Conservation (phyloP, 2,329 filamentous ascomycete genomes). For the Pseudocercospora crystallina region DNA sequence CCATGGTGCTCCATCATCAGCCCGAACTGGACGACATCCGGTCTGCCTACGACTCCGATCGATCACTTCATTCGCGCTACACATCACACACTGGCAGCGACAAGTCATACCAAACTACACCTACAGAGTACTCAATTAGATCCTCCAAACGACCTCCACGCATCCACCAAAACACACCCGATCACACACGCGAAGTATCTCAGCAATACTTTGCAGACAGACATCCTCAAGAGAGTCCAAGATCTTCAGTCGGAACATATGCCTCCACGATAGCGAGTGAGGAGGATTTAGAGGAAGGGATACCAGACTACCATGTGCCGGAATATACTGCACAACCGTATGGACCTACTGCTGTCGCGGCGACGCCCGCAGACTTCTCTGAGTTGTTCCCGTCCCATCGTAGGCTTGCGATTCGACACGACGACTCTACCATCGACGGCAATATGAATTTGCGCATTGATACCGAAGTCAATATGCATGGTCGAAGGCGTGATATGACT, state of each 20-base stretch:
- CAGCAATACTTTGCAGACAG: conserved; percentile 26
- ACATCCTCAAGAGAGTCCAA: conserved; percentile 40
- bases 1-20: conserved; percentile 32
- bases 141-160: conserved; percentile 26
- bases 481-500: conserved; percentile 60
- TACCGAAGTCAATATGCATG: conserved; percentile 63
- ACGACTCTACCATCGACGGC: conserved; percentile 84
- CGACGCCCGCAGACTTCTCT: conserved; percentile 78
- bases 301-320: conserved; percentile 57
- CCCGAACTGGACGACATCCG: conserved; percentile 32
- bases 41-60: conserved; percentile 28
- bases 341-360: conserved; percentile 56
- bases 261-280: conserved; percentile 69
- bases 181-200: conserved; percentile 22
- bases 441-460: conserved; percentile 96
- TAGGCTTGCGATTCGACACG: conserved; percentile 79
- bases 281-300: conserved; percentile 52
- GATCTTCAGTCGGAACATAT: conserved; percentile 74
- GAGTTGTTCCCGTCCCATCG: conserved; percentile 83
- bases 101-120: conserved; percentile 30
- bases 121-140: conserved; percentile 28
- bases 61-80: conserved; percentile 19
- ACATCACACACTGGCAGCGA: conserved; percentile 21
- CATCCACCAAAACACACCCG: conserved; percentile 29
- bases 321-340: conserved; percentile 62